A percentile compares a stretch with the other conserved stretches of the same genome.
phyloP scores from a whole-genome alignment of 108 stramenopile species.

The Cyclostephanos tholiformis region DNA sequence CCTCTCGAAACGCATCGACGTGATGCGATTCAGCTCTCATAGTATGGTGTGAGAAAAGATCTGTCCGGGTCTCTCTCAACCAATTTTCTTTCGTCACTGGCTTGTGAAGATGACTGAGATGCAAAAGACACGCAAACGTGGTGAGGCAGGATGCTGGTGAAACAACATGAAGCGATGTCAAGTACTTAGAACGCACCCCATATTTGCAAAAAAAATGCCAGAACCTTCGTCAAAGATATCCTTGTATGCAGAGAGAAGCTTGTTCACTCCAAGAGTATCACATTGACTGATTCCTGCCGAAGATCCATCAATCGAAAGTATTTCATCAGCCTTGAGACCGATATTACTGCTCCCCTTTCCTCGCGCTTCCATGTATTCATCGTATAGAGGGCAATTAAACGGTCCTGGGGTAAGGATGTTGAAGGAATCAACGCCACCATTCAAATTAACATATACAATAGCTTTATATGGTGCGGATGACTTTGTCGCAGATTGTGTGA shows the following conservation, averaged over 20 bases:
- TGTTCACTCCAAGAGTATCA: slow-evolving; percentile 54
- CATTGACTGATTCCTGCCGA: slow-evolving; percentile 44
- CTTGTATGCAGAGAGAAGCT: slow-evolving; percentile 27
- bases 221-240: slow-evolving; percentile 53
- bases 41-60: slow-evolving; percentile 40
- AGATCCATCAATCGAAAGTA: slow-evolving; percentile 47
- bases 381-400: slow-evolving; percentile 25
- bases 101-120: slow-evolving; percentile 19
- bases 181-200: slow-evolving; percentile 20
- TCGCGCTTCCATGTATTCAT: slow-evolving; percentile 46
- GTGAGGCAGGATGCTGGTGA: neutral
- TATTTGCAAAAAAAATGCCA: slow-evolving; percentile 49
- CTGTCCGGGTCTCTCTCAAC: slow-evolving; percentile 38
- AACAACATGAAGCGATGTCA: neutral
- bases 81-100: slow-evolving; percentile 43
- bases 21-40: slow-evolving; percentile 30
- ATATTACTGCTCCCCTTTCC: slow-evolving; percentile 30
- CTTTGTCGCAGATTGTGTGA: slow-evolving; percentile 36
- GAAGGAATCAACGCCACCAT: slow-evolving; percentile 54
- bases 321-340: slow-evolving; percentile 30
- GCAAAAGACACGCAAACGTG: neutral
- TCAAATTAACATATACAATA: slow-evolving; percentile 44
- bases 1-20: slow-evolving; percentile 44
- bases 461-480: slow-evolving; percentile 50
- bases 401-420: slow-evolving; percentile 46